These are phyloP conservation scores for Lactuca sativa DNA, from an alignment of 129 eudicot species.

Conservation along the genomic window DNA sequence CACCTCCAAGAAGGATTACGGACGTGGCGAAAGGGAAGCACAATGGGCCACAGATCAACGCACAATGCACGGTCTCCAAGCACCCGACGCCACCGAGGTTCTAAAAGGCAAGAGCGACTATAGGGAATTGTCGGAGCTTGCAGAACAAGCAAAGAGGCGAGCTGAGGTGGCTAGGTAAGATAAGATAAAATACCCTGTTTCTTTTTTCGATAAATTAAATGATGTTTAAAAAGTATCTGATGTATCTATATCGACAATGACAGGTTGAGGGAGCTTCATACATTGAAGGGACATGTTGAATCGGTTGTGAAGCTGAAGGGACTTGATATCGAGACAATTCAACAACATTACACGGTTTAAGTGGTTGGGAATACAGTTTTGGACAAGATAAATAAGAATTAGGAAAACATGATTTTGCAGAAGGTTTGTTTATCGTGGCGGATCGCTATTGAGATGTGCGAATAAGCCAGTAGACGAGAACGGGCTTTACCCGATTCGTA, in stretches of 20 bases:
- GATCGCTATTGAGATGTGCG: constrained; percentile 35
- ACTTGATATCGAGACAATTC: constrained; percentile 42
- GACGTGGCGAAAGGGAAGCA: constrained; percentile 51
- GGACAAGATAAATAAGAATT: constrained; percentile 24
- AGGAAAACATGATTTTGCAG: constrained; percentile 39
- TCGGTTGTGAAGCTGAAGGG: constrained; percentile 59
- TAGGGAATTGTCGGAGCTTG: constrained; percentile 43
- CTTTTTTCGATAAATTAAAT: too few relatives aligned
- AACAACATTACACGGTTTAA: constrained; percentile 44
- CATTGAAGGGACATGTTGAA: constrained; percentile 46
- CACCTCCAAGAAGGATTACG: constrained; percentile 48
- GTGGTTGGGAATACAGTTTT: constrained; percentile 20
- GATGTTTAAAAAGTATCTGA: too few relatives aligned
- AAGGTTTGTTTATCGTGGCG: constrained; percentile 27
- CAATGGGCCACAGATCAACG: constrained; percentile 53
- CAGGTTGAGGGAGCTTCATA: constrained; percentile 55
- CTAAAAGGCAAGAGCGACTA: constrained; percentile 34
- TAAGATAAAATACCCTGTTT: too few relatives aligned
- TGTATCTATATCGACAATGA: neutral
- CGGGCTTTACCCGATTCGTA: constrained; percentile 26
- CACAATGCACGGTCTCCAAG: constrained; percentile 50
- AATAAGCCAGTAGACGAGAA: constrained; percentile 28
- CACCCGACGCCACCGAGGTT: constrained; percentile 29
- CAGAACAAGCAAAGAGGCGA: constrained; percentile 49
- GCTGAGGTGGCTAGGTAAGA: constrained; percentile 56